Percentiles rank a stretch among this genome's conserved stretches.
These are phyloP conservation scores for Yueomyces sp. DNA, from an alignment of 805 yeast genomes.

Conservation along the genomic window DNA sequence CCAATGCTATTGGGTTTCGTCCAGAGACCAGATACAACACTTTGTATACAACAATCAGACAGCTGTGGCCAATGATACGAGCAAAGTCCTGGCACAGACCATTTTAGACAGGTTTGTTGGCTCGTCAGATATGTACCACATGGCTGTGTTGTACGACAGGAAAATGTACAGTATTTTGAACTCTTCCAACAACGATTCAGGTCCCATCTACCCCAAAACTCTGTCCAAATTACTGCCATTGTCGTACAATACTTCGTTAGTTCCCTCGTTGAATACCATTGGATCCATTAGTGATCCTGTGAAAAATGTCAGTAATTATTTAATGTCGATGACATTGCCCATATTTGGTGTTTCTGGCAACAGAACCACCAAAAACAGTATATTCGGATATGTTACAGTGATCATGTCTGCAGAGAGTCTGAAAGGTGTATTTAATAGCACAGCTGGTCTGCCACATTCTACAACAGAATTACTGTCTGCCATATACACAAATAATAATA, in stretches of 20 bases:
- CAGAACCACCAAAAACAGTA: conserved; percentile 45
- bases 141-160: conserved; percentile 56
- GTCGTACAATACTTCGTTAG: conserved; percentile 30
- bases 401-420: conserved; percentile 35
- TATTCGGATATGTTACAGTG: conserved; percentile 63
- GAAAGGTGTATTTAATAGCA: conserved; percentile 26
- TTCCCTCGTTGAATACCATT: conserved; percentile 26
- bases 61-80: conserved; percentile 46
- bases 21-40: conserved; percentile 44
- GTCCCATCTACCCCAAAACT: conserved; percentile 22
- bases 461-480: conserved; percentile 22
- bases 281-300: conserved; percentile 60
- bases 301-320: conserved; percentile 31
- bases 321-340: conserved; percentile 69
- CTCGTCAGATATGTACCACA: conserved; percentile 48
- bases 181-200: conserved; percentile 30
- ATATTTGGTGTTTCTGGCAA: conserved; percentile 39
- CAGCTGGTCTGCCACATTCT: conserved; percentile 28
- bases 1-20: conserved; percentile 53
- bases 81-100: conserved; percentile 33
- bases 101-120: conserved; percentile 49
- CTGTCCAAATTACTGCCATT: conserved; percentile 37
- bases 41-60: conserved; percentile 54
- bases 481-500: conserved; percentile 7
- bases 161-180: conserved; percentile 34